A percentile compares a stretch with the other conserved stretches of the same genome.
phyloP scores from a whole-genome alignment of 169 alveolate species.

The Eimeria brunetti region DNA sequence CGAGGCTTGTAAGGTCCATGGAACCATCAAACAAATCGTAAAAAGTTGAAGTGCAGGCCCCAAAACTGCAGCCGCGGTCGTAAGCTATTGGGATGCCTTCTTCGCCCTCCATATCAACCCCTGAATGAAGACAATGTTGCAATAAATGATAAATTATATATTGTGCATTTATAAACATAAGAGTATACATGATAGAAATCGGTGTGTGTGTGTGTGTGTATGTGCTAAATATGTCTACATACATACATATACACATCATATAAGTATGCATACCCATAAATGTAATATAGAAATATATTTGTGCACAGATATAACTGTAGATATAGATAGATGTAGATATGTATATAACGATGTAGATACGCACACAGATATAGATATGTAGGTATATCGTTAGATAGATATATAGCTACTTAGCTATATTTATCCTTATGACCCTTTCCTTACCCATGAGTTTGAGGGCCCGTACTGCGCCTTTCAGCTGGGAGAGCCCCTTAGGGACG shows the following conservation, averaged over 20 bases:
- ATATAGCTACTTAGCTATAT: not conserved
- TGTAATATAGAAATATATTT: too few relatives aligned
- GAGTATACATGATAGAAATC: too few relatives aligned
- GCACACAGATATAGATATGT: too few relatives aligned
- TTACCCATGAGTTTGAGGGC: conserved; percentile 91
- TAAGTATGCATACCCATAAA: too few relatives aligned
- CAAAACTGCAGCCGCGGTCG: conserved; percentile 89
- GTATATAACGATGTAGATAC: too few relatives aligned
- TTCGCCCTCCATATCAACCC: conserved; percentile 85
- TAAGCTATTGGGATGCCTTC: conserved; percentile 92
- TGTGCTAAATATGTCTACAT: too few relatives aligned
- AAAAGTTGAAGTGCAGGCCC: conserved; percentile 86
- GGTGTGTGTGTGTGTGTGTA: too few relatives aligned
- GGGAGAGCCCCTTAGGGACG: conserved; percentile 87
- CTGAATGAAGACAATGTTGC: not conserved
- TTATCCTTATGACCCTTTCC: not conserved
- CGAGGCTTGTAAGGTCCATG: conserved; percentile 70
- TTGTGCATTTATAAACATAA: too few relatives aligned
- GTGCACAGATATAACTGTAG: not conserved
- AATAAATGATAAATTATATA: too few relatives aligned
- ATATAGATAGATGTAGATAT: too few relatives aligned
- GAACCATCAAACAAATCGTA: conserved; percentile 74
- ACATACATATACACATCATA: too few relatives aligned
- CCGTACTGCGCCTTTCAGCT: conserved; percentile 86
- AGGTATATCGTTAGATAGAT: too few relatives aligned